Base-by-base conservation (phyloP, 2,329 filamentous ascomycete genomes). In the Aspergillus fijiensis region DNA sequence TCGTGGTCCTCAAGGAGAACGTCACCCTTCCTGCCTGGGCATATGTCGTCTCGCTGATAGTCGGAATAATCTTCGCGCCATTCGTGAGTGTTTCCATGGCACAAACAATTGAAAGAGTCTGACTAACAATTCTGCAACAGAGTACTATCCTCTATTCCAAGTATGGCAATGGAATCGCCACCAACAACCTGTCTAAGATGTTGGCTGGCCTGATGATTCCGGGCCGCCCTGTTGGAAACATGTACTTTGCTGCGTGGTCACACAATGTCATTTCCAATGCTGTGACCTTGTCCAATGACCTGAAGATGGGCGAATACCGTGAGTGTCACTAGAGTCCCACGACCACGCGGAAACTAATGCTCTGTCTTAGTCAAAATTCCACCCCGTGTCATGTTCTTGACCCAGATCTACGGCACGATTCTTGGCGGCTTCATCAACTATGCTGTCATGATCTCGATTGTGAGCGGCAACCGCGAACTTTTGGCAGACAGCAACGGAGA, bases 341-440 rank as follows among this genome's bases (percentile, higher is more conserved):
- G 14, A 16, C 39, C n/a, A 55, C 9, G 11, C n/a, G 31, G 10
- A 27, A n/a, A 49, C n/a, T 45, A 45, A 45, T 19, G 14, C n/a
- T n/a, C 6, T 19, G 39, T 19, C 16, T 19, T 45, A 45, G 81
- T 82, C 65, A 86, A 86, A 63, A 82, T 85, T 5, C 81, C 83
- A 1, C 83, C 81, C 2, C 79, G 81, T 0, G 69, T 79, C 53
- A 85, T 85, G 83, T 85, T 86, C 63, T 64, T 79, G 5, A 85
- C 82, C 0, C 84, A 86, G 35, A 75, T 85, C 4, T 85, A 82
- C 62, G 84, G 82, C 16, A 85, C 83, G 0, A 65, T 85, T 1
- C 72, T 86, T 0, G 84, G 84, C 7, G 83, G 78, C 0, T 81
- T 80, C 54, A 67, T 85, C 66, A 84, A 83, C 72, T 85, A 85